These are phyloP conservation scores for Selenicereus undatus DNA, from an alignment of 148 eudicot species.

Conservation along the genomic window DNA sequence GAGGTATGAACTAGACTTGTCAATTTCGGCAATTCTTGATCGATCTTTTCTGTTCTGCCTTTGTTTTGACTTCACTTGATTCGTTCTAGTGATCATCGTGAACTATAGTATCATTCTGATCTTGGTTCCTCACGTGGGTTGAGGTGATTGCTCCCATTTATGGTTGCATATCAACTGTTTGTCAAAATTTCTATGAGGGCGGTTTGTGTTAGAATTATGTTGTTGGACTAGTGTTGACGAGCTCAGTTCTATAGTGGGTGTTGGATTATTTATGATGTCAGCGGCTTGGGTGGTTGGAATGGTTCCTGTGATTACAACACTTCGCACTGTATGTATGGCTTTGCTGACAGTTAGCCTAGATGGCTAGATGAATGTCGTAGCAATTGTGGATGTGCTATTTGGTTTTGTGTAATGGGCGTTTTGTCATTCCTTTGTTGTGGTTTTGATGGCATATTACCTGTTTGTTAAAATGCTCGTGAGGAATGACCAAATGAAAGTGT, in stretches of 20 bases:
- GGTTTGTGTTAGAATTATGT: too few relatives aligned
- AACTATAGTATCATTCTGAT: too few relatives aligned
- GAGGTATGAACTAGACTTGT: conserved; percentile 11
- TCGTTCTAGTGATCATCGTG: background rate
- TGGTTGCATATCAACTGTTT: conserved; percentile 22
- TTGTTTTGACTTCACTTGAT: background rate
- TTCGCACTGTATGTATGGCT: background rate
- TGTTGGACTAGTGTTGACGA: background rate
- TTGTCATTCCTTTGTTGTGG: background rate
- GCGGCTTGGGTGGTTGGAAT: background rate
- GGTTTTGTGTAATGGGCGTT: background rate
- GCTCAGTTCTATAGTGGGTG: background rate
- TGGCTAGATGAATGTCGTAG: too few relatives aligned
- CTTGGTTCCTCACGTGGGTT: background rate
- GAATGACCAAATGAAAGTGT: too few relatives aligned
- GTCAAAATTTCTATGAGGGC: conserved; percentile 18
- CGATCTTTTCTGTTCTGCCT: background rate
- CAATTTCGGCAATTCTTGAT: background rate
- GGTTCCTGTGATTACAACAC: background rate
- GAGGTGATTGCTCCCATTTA: background rate
- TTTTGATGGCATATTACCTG: background rate
- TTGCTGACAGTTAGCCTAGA: too few relatives aligned
- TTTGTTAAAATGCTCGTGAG: background rate
- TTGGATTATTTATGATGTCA: background rate
- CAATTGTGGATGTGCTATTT: background rate